A percentile compares a stretch with the other conserved stretches of the same genome.
Conservation (phyloP, 2,329 filamentous ascomycete genomes). For the Neofusicoccum parvum region DNA sequence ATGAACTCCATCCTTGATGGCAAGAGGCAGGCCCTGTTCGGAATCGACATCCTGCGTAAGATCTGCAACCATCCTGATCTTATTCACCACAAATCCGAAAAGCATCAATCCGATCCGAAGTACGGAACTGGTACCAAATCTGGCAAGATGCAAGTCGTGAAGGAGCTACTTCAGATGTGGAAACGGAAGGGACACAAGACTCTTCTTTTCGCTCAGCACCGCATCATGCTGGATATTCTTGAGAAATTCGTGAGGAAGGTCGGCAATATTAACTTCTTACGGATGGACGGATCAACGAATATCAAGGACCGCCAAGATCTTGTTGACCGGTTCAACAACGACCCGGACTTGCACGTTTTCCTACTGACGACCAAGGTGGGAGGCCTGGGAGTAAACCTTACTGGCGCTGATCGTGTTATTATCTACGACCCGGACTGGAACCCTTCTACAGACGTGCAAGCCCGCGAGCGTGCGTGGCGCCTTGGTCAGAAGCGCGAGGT, state of each 20-base stretch:
- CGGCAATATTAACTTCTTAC: slow-evolving; percentile 72
- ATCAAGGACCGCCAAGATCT: slow-evolving; percentile 87
- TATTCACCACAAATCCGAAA: slow-evolving; percentile 57
- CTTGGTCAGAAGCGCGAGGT: slow-evolving; percentile 94
- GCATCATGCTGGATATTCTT: slow-evolving; percentile 93
- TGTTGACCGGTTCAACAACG: slow-evolving; percentile 90
- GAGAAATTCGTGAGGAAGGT: slow-evolving; percentile 75
- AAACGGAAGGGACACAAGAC: slow-evolving; percentile 92
- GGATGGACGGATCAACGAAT: slow-evolving; percentile 92
- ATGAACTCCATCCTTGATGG: slow-evolving; percentile 79
- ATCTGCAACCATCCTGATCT: slow-evolving; percentile 98
- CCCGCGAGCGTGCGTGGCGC: slow-evolving; percentile 92
- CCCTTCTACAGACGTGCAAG: slow-evolving; percentile 93
- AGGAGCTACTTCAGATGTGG: slow-evolving; percentile 85
- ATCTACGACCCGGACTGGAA: slow-evolving; percentile 99
- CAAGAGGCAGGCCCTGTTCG: slow-evolving; percentile 78
- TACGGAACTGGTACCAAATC: slow-evolving; percentile 81
- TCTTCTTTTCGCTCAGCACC: slow-evolving; percentile 87
- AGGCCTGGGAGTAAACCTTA: slow-evolving; percentile 90
- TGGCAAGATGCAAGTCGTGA: slow-evolving; percentile 94
- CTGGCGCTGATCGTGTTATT: slow-evolving; percentile 91
- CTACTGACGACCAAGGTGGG: slow-evolving; percentile 94
- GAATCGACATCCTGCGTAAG: slow-evolving; percentile 89
- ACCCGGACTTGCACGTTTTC: slow-evolving; percentile 80
- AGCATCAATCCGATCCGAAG: slow-evolving; percentile 34